Conservation (phyloP, 345 rosid species). For the Salix exigua region DNA sequence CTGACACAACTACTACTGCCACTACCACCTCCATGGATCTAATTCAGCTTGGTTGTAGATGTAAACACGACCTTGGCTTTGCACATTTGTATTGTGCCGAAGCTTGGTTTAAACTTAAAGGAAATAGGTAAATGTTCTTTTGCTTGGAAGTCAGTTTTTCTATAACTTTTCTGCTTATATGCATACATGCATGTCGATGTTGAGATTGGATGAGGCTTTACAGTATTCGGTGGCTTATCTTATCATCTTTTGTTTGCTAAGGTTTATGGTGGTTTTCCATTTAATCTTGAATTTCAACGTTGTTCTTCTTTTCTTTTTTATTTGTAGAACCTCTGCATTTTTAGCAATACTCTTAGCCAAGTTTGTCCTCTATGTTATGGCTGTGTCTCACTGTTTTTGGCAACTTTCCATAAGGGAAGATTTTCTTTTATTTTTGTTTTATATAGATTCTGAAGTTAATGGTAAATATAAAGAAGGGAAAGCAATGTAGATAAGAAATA, state of each 20-base stretch:
- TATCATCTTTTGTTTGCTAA: not conserved
- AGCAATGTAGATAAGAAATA: not conserved
- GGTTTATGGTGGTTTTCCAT: not conserved
- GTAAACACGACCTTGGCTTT: slow-evolving; percentile 85
- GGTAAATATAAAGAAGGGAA: not conserved
- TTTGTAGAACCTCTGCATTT: not conserved
- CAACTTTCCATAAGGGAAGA: not conserved
- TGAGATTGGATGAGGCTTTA: not conserved
- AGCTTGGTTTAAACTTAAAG: slow-evolving; percentile 88
- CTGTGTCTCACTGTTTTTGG: not conserved
- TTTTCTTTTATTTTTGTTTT: not conserved
- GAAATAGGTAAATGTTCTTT: slow-evolving; percentile 61
- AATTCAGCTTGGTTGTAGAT: slow-evolving; percentile 79
- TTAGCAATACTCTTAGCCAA: not conserved
- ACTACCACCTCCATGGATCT: slow-evolving; percentile 33
- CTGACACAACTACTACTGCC: slow-evolving; percentile 7
- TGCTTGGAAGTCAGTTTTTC: not conserved
- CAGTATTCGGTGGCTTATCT: not conserved
- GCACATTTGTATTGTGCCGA: slow-evolving; percentile 83
- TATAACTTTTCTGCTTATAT: not conserved
- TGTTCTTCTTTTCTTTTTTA: not conserved
- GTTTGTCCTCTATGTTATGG: not conserved
- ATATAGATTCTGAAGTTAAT: not conserved
- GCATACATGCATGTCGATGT: not conserved
- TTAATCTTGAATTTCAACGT: not conserved